Evolutionary conservation across 306 rosid species (phyloP).

Genomic region (Alnus glutinosa): DNA sequence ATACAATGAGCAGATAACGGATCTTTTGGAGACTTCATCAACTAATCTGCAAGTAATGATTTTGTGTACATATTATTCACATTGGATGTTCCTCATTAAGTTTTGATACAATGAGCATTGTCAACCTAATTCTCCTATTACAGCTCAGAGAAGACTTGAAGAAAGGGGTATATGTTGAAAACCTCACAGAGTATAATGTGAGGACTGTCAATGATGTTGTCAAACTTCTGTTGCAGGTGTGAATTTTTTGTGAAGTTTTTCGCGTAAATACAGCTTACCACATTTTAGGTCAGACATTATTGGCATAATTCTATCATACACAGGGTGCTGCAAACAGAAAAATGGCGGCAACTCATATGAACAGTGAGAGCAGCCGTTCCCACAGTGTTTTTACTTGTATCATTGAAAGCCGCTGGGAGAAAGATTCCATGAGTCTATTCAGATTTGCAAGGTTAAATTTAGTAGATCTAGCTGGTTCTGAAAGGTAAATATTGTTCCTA

Average conservation of each 20-base stretch:
- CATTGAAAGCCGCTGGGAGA: constrained; percentile 91
- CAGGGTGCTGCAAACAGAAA: constrained; percentile 94
- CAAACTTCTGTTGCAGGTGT: constrained; percentile 84
- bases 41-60: constrained; percentile 80
- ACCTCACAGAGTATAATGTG: constrained; percentile 76
- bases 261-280: constrained; percentile 16
- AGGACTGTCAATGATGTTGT: constrained; percentile 73
- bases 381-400: constrained; percentile 96
- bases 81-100: constrained; percentile 11
- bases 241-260: constrained; percentile 14
- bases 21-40: constrained; percentile 92
- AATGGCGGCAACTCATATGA: constrained; percentile 94
- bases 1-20: constrained; percentile 94
- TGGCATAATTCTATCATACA: constrained; percentile 26
- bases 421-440: constrained; percentile 80
- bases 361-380: constrained; percentile 91
- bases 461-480: constrained; percentile 97
- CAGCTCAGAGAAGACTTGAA: constrained; percentile 98
- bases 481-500: constrained; percentile 56
- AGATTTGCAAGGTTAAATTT: constrained; percentile 94
- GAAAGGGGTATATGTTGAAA: constrained; percentile 94
- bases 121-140: constrained; percentile 28
- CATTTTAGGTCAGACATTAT: constrained; percentile 23
- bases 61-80: constrained; percentile 26
- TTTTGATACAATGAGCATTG: constrained; percentile 4